Conservation (phyloP, 345 rosid genomes). For the Euclidium syriacum region DNA sequence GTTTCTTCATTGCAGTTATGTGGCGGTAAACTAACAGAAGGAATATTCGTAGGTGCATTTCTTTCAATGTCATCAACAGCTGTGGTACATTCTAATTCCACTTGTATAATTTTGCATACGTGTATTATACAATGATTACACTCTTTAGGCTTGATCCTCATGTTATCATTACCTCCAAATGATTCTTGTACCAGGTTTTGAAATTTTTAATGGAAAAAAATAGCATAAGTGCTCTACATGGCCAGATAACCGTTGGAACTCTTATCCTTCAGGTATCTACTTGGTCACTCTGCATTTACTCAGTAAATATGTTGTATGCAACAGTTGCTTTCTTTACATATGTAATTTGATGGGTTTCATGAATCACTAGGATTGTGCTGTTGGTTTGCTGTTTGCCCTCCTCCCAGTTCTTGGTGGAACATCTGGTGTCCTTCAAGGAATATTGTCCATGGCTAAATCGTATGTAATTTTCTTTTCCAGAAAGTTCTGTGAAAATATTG, state of each 20-base stretch:
- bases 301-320: constrained; percentile 5
- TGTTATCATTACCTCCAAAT: constrained; percentile 2
- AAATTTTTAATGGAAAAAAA: constrained; percentile 88
- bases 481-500: background rate
- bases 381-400: constrained; percentile 88
- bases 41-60: constrained; percentile 83
- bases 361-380: constrained; percentile 74
- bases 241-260: constrained; percentile 87
- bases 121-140: no score
- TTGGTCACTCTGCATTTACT: background rate
- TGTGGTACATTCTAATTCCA: constrained; percentile 51
- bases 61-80: constrained; percentile 96
- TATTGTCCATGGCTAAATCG: constrained; percentile 81
- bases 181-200: constrained; percentile 50
- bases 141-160: background rate
- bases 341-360: constrained; percentile 1
- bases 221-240: constrained; percentile 69
- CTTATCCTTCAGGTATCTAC: constrained; percentile 76
- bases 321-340: background rate
- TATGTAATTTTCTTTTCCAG: constrained; percentile 31
- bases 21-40: constrained; percentile 87
- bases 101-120: constrained; percentile 4
- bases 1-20: constrained; percentile 60
- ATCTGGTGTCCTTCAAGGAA: constrained; percentile 84
- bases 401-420: constrained; percentile 94